Percentiles rank a stretch among this genome's conserved stretches.
Conservation (phyloP, 306 rosid genomes). For the Hylodesmum podocarpum region DNA sequence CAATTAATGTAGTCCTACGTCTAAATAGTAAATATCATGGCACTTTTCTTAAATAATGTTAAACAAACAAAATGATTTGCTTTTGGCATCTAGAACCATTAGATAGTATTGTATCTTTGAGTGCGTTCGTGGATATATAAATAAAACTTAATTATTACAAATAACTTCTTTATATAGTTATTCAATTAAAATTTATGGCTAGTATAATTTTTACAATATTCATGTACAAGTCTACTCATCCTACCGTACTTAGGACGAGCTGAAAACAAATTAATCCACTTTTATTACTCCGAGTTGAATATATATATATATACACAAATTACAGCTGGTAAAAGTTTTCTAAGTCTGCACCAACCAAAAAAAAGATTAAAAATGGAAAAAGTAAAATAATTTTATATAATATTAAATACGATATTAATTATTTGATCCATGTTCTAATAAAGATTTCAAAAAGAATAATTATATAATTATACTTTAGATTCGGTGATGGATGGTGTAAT, state of each 20-base stretch:
- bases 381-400: not conserved
- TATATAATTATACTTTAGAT: slow-evolving; percentile 25
- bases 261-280: too few species aligned
- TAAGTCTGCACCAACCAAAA: too few species aligned
- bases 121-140: too few species aligned
- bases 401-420: not conserved
- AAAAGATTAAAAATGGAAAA: not conserved
- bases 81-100: not conserved
- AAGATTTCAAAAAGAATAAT: not conserved
- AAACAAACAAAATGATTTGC: not conserved
- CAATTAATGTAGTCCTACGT: not conserved
- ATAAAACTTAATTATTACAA: too few species aligned
- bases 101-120: not conserved
- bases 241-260: too few species aligned
- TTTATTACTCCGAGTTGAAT: too few species aligned
- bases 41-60: not conserved
- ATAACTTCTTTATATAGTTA: too few species aligned
- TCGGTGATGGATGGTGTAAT: slow-evolving; percentile 43
- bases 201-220: too few species aligned
- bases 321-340: too few species aligned
- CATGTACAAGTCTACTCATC: too few species aligned
- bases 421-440: not conserved
- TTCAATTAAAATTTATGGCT: too few species aligned
- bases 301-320: too few species aligned
- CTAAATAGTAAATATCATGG: not conserved